phyloP scores from a whole-genome alignment of 2,329 filamentous ascomycete species.

The Aspergillus persii region DNA sequence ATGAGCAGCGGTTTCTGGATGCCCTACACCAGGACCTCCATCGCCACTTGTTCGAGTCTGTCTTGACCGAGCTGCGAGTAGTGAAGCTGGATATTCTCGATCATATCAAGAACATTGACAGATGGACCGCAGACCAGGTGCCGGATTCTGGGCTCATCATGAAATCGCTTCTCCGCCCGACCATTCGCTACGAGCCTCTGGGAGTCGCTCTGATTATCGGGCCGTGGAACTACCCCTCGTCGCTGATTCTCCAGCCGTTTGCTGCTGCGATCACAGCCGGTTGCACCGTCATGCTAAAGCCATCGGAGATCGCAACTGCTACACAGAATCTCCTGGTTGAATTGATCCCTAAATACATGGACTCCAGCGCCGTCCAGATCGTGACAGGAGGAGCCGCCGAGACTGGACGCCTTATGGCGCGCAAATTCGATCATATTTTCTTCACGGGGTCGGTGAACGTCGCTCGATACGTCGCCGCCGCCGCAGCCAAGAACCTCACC shows the following conservation, averaged over 20 bases:
- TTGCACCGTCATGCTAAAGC: slow-evolving; percentile 44
- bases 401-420: slow-evolving; percentile 37
- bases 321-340: slow-evolving; percentile 40
- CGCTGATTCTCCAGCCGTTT: slow-evolving; percentile 39
- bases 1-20: slow-evolving; percentile 32
- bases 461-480: slow-evolving; percentile 38
- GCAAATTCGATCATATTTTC: slow-evolving; percentile 47
- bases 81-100: slow-evolving; percentile 38
- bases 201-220: slow-evolving; percentile 47
- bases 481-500: slow-evolving; percentile 48
- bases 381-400: slow-evolving; percentile 39
- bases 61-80: slow-evolving; percentile 29
- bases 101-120: slow-evolving; percentile 39
- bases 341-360: slow-evolving; percentile 45
- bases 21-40: slow-evolving; percentile 38
- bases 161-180: slow-evolving; percentile 29
- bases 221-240: slow-evolving; percentile 49
- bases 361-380: slow-evolving; percentile 37
- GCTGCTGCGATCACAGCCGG: slow-evolving; percentile 48
- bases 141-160: slow-evolving; percentile 24
- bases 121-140: slow-evolving; percentile 40
- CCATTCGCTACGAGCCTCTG: slow-evolving; percentile 44
- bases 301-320: slow-evolving; percentile 39
- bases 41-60: slow-evolving; percentile 34
- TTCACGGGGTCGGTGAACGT: slow-evolving; percentile 45